These are phyloP conservation scores for Fusarium tjaetaba DNA, from an alignment of 2,329 filamentous ascomycete species.

Conservation along the genomic window DNA sequence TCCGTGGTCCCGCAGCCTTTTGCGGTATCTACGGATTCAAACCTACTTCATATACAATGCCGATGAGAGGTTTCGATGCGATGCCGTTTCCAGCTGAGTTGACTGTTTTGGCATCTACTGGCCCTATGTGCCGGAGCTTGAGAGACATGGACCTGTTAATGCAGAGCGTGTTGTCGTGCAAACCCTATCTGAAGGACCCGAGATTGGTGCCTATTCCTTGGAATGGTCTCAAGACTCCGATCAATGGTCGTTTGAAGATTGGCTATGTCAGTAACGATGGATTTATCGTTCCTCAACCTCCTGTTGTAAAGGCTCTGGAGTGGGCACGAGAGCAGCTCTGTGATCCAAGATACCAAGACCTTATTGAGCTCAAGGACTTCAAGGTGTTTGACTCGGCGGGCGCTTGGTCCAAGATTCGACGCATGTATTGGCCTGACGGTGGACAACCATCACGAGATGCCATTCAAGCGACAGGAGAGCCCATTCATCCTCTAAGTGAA, in stretches of 20 bases:
- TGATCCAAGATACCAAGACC: background rate
- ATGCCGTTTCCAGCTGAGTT: conserved; percentile 47
- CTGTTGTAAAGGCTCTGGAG: conserved; percentile 64
- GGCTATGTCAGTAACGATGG: conserved; percentile 52
- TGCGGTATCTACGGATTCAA: background rate
- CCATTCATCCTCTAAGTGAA: background rate
- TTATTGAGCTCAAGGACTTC: background rate
- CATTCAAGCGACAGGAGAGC: background rate
- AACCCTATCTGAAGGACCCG: background rate
- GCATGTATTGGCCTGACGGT: background rate
- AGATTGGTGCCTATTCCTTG: conserved; percentile 45
- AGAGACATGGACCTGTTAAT: background rate
- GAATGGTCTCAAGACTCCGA: conserved; percentile 38
- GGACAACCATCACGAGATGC: background rate
- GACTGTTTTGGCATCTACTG: conserved; percentile 30
- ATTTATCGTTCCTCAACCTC: conserved; percentile 64
- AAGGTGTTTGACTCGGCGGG: background rate
- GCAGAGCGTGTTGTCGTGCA: background rate
- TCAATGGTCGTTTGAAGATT: conserved; percentile 64
- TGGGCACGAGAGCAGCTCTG: background rate
- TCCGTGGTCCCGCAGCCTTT: background rate
- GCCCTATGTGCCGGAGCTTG: background rate
- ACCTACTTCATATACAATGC: background rate
- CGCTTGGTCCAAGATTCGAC: background rate
- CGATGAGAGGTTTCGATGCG: conserved; percentile 16